These are phyloP conservation scores for Trypanosomatidae sp. DNA, from an alignment of 208 protist genomes.

Conservation along the genomic window DNA sequence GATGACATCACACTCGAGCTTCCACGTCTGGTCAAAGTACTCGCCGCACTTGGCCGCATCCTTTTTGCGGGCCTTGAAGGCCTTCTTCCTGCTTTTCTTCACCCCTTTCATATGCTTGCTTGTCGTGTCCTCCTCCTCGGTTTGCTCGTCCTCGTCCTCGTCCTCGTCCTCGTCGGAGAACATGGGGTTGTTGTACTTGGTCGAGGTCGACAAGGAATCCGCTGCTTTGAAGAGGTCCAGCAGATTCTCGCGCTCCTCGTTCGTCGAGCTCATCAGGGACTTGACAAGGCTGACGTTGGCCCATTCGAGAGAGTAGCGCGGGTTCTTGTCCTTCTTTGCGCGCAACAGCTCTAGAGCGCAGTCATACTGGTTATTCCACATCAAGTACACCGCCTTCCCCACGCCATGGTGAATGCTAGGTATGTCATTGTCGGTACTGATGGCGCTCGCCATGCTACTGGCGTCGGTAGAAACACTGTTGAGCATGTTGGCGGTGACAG, in stretches of 20 bases:
- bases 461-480: constrained; percentile 13
- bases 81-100: constrained; percentile 51
- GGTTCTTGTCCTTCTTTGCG: constrained; percentile 70
- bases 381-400: constrained; percentile 58
- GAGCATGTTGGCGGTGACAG: constrained; percentile 8
- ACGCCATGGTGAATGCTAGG: constrained; percentile 47
- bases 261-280: constrained; percentile 83
- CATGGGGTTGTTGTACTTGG: constrained; percentile 72
- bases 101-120: constrained; percentile 14
- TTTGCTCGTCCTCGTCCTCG: constrained; percentile 13
- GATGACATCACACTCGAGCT: constrained; percentile 91
- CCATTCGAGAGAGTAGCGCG: constrained; percentile 85
- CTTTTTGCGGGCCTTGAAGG: constrained; percentile 56
- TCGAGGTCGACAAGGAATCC: constrained; percentile 68
- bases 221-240: constrained; percentile 80
- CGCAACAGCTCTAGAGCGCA: constrained; percentile 55
- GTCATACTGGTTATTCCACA: constrained; percentile 87
- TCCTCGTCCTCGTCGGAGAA: constrained; percentile 53
- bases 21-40: constrained; percentile 74
- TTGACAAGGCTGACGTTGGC: constrained; percentile 74
- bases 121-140: constrained; percentile 20
- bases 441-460: constrained; percentile 34
- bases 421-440: constrained; percentile 29
- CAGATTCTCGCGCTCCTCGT: constrained; percentile 66
- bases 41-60: constrained; percentile 46